phyloP scores from a whole-genome alignment of 495 filamentous ascomycete species.

The Penicillium paradoxum region DNA sequence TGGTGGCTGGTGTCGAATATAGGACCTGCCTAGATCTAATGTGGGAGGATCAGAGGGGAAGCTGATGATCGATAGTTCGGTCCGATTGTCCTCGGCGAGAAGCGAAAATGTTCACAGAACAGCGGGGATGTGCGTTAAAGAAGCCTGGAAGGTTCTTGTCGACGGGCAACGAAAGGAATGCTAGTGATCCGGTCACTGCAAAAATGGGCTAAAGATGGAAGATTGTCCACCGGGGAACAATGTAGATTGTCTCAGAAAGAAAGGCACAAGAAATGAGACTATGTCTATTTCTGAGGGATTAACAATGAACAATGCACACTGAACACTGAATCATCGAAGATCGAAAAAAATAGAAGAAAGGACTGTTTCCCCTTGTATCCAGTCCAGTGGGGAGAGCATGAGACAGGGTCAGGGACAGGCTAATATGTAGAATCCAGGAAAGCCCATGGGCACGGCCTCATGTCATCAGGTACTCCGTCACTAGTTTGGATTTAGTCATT shows the following conservation, averaged over 20 bases:
- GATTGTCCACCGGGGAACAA: constrained; percentile 16
- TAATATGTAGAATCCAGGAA: constrained; percentile 17
- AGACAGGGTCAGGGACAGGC: constrained; percentile 12
- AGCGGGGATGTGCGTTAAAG: constrained; percentile 7
- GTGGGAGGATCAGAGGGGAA: constrained; percentile 6
- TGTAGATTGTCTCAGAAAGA: constrained; percentile 20
- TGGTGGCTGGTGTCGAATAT: constrained; percentile 10
- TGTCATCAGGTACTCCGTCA: not conserved
- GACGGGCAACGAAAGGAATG: constrained; percentile 42
- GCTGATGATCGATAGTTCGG: constrained; percentile 2
- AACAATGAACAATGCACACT: constrained; percentile 7
- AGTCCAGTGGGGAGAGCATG: constrained; percentile 11
- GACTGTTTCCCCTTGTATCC: constrained; percentile 11
- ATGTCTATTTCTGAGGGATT: not conserved
- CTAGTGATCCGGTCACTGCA: constrained; percentile 31
- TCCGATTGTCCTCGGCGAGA: constrained; percentile 5
- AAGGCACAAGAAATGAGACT: constrained; percentile 16
- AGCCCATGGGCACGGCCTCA: constrained; percentile 3
- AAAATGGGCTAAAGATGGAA: constrained; percentile 14
- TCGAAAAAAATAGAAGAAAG: constrained; percentile 7
- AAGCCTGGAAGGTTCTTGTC: constrained; percentile 9
- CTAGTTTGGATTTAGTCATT: not conserved
- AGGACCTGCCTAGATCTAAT: constrained; percentile 22
- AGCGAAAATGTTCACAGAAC: constrained; percentile 16
- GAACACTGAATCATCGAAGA: no score